Conservation (phyloP, 768 basidiomycete species). For the Mycena alexandri region DNA sequence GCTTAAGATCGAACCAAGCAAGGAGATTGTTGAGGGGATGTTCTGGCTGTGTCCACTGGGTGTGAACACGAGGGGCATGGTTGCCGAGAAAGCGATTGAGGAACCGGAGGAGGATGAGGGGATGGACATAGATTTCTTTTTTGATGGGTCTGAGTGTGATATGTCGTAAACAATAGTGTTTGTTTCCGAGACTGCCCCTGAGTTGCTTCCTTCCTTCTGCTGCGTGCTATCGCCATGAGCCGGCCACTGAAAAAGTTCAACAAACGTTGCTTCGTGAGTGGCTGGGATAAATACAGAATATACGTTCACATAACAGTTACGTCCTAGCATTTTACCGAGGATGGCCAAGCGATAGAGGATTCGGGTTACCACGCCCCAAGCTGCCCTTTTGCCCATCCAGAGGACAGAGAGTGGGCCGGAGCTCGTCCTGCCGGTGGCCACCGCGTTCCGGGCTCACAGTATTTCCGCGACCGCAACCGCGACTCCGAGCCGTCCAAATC, state of each 20-base stretch:
- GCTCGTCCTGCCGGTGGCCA: constrained; percentile 1
- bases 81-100: not conserved
- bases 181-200: too few species aligned
- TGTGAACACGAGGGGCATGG: not conserved
- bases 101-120: not conserved
- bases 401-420: constrained; percentile 42
- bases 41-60: constrained; percentile 35
- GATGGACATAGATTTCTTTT: not conserved
- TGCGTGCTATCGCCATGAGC: not conserved
- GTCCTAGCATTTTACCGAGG: constrained; percentile 35
- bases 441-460: not conserved
- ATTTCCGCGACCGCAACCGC: not conserved
- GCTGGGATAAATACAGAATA: too few species aligned
- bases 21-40: constrained; percentile 11
- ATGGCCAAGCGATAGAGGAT: constrained; percentile 30
- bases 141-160: too few species aligned
- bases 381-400: constrained; percentile 42
- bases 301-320: not conserved
- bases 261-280: constrained; percentile 1
- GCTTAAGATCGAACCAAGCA: not conserved
- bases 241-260: not conserved
- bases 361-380: constrained; percentile 26
- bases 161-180: too few species aligned
- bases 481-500: not conserved
- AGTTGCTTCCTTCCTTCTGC: too few species aligned